Percentiles rank a stretch among this genome's conserved stretches.
Conservation (phyloP, 129 eudicot species). For the carrot (Daucus carota) region DH1_v3.0 NC_030387.2:1073001-1073500, state of each 20-base stretch:
- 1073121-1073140: constrained; percentile 2
- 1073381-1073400: constrained; percentile 28
- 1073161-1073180: not conserved
- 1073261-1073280: not conserved
- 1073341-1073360: constrained; percentile 29
- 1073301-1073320: not conserved
- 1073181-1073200: constrained; percentile 17
- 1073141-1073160: not conserved
- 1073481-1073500: constrained; percentile 25
- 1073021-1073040: not conserved
- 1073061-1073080: not conserved
- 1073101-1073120: constrained; percentile 5
- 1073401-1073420: constrained; percentile 25
- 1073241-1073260: not conserved
- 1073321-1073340: constrained; percentile 9
- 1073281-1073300: not conserved
- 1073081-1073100: not conserved
- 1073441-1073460: constrained; percentile 22
- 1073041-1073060: not conserved
- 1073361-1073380: constrained; percentile 23
- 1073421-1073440: constrained; percentile 23
- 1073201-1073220: constrained; percentile 16
- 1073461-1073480: constrained; percentile 23
- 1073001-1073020: constrained; percentile 4
- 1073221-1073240: not conserved